phyloP scores from a whole-genome alignment of 2,329 filamentous ascomycete genomes.

The Dactylellina parvicollis region DNA sequence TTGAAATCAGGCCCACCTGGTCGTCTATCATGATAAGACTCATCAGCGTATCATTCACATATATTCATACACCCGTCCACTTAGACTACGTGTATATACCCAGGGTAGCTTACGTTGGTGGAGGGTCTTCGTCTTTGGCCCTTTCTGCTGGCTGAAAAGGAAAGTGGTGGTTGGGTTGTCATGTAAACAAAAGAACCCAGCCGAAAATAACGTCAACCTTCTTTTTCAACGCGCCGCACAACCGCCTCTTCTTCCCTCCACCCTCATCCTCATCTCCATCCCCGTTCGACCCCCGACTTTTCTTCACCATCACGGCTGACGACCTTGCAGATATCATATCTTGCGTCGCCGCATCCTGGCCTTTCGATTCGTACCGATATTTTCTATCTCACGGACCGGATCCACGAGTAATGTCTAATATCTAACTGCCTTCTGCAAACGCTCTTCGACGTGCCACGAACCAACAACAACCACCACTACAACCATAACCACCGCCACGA shows the following conservation, averaged over 20 bases:
- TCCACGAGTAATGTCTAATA: slow-evolving; percentile 14
- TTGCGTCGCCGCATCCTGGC: slow-evolving; percentile 2
- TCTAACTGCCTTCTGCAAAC: background rate
- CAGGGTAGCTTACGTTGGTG: background rate
- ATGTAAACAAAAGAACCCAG: slow-evolving; percentile 34
- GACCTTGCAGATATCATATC: background rate
- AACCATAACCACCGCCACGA: background rate
- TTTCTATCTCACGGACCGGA: background rate
- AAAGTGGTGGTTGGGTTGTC: slow-evolving; percentile 19
- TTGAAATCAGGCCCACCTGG: too few relatives aligned
- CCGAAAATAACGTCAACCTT: slow-evolving; percentile 5
- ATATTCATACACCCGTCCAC: too few relatives aligned
- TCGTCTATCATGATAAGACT: too few relatives aligned
- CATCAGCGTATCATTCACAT: too few relatives aligned
- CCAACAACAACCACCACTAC: background rate
- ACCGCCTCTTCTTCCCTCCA: slow-evolving; percentile 5
- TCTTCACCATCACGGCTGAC: background rate
- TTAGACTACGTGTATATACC: too few relatives aligned
- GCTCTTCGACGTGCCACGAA: background rate
- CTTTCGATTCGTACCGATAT: slow-evolving; percentile 1
- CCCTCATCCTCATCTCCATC: slow-evolving; percentile 17
- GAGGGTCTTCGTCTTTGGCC: background rate
- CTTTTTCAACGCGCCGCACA: slow-evolving; percentile 32
- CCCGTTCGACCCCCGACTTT: background rate
- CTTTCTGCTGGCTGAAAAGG: slow-evolving; percentile 1